Conservation (phyloP, 108 stramenopile species). For the Epipyxis sp. region DNA sequence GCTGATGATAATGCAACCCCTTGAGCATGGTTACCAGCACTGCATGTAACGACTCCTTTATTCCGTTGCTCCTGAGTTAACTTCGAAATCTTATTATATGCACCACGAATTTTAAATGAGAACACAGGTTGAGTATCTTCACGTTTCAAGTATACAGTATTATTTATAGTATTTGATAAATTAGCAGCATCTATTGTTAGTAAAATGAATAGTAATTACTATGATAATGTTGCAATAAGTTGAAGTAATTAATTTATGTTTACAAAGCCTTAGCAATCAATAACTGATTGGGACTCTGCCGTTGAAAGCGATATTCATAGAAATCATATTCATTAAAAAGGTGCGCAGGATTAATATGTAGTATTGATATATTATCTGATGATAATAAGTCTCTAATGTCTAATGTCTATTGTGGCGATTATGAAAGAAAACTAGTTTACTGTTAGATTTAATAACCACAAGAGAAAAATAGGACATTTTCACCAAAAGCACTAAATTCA, state of each 20-base stretch:
- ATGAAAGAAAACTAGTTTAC: too few relatives aligned
- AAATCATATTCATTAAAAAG: too few relatives aligned
- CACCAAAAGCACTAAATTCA: too few relatives aligned
- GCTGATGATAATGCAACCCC: constrained; percentile 85
- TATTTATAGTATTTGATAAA: constrained; percentile 54
- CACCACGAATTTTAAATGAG: constrained; percentile 96
- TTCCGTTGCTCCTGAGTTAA: constrained; percentile 60
- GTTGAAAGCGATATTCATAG: too few relatives aligned
- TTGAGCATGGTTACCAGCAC: constrained; percentile 96
- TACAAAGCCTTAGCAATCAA: constrained; percentile 36
- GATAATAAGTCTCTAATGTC: too few relatives aligned
- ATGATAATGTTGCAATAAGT: neutral
- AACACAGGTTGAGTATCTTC: constrained; percentile 92
- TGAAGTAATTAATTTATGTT: constrained; percentile 15
- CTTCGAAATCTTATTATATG: constrained; percentile 92
- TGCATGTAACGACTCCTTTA: constrained; percentile 87
- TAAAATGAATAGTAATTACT: neutral
- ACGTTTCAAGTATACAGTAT: constrained; percentile 72
- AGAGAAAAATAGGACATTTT: too few relatives aligned
- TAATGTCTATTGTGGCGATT: too few relatives aligned
- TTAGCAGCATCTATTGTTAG: constrained; percentile 9
- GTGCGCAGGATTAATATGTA: too few relatives aligned
- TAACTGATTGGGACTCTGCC: constrained; percentile 56
- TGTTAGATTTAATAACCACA: too few relatives aligned
- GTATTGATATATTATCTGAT: too few relatives aligned